Evolutionary conservation across 345 rosid genomes (phyloP).

Genomic region (Tarenaya hassleriana): DNA sequence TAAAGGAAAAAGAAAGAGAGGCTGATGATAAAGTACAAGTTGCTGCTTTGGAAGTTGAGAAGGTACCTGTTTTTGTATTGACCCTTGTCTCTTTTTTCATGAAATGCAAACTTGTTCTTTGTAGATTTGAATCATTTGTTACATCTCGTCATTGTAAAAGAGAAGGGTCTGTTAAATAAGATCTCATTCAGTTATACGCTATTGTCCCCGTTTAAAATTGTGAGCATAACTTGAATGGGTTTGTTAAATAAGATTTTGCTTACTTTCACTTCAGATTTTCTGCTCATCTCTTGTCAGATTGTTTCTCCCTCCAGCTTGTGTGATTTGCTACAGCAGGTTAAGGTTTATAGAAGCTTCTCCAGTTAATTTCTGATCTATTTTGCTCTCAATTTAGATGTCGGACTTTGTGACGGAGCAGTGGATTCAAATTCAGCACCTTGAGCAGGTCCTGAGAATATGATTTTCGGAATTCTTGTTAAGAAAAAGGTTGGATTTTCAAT

Average conservation of each 20-base stretch:
- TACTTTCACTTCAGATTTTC: neutral
- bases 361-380: constrained; percentile 11
- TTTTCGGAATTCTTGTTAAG: constrained; percentile 28
- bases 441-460: constrained; percentile 39
- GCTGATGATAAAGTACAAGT: constrained; percentile 41
- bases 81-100: neutral
- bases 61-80: constrained; percentile 32
- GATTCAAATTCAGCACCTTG: constrained; percentile 66
- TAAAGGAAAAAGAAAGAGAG: constrained; percentile 46
- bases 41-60: constrained; percentile 37
- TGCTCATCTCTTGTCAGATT: neutral
- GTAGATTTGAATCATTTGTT: neutral
- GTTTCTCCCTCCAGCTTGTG: neutral
- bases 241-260: neutral
- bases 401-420: constrained; percentile 57
- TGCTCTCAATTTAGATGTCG: constrained; percentile 34
- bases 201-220: neutral
- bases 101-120: neutral
- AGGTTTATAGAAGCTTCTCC: neutral
- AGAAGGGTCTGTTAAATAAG: neutral
- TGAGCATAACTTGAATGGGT: neutral
- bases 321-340: neutral
- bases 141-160: neutral
- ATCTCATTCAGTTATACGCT: neutral
- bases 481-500: constrained; percentile 23